Evolutionary conservation across 441 rosid species (phyloP).

Genomic region (Biscutella laevigata): DNA sequence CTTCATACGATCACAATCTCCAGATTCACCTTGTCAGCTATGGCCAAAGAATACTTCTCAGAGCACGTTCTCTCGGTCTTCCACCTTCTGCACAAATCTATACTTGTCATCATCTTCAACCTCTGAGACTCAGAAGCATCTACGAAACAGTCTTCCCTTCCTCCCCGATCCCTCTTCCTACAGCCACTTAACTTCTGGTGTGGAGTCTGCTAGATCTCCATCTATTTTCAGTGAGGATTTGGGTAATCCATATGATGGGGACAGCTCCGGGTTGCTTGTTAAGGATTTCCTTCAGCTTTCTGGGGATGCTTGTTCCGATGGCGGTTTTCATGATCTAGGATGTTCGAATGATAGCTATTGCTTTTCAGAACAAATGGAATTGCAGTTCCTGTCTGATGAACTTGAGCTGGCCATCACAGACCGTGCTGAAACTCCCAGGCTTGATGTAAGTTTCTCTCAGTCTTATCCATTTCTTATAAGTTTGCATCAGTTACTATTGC

Average conservation of each 20-base stretch:
- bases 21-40: slow-evolving; percentile 34
- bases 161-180: slow-evolving; percentile 53
- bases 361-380: slow-evolving; percentile 56
- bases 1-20: slow-evolving; percentile 31
- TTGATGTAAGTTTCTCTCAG: slow-evolving; percentile 50
- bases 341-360: slow-evolving; percentile 34
- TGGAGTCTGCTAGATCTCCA: slow-evolving; percentile 45
- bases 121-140: slow-evolving; percentile 45
- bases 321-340: slow-evolving; percentile 38
- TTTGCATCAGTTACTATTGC: slow-evolving; percentile 10
- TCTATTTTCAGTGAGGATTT: slow-evolving; percentile 42
- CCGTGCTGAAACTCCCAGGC: slow-evolving; percentile 65
- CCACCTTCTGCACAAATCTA: slow-evolving; percentile 70
- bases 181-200: slow-evolving; percentile 40
- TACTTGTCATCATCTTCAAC: slow-evolving; percentile 64
- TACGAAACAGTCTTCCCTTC: slow-evolving; percentile 60
- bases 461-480: neutral
- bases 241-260: slow-evolving; percentile 32
- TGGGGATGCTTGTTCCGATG: slow-evolving; percentile 39
- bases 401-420: slow-evolving; percentile 71
- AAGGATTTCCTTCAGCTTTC: slow-evolving; percentile 47
- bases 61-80: slow-evolving; percentile 52
- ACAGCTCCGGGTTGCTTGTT: slow-evolving; percentile 36
- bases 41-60: slow-evolving; percentile 32
- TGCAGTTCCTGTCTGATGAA: slow-evolving; percentile 71